Base-by-base conservation (phyloP, 805 yeast genomes). In the Candida dendrica region DNA sequence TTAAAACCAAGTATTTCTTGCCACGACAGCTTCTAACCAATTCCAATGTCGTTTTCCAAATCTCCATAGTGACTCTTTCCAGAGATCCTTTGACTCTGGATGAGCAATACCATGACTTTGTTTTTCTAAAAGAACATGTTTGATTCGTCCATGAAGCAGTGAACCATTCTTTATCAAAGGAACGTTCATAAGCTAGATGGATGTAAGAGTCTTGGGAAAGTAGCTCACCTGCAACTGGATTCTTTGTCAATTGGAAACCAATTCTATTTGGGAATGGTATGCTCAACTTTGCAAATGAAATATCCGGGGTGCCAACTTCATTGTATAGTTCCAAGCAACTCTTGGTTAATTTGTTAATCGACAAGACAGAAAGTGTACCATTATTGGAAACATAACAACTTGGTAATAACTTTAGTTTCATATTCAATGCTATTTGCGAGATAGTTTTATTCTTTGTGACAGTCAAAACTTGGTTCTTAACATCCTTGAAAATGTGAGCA, bases 81-180 rank as follows among this genome's bases (percentile, higher is more conserved):
- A 78, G 72, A n/a, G 61, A 53, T 3, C 53, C 49, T 34, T 53
- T 63, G 1, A 64, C 53, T 19, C 39, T 40, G 19, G 40, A 42
- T 64, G 63, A 57, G 55, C 71, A 67, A 50, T 69, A 72, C 90
- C 91, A 84, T 0, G 88, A 72, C 48, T 77, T 81, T 0, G 81
- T 73, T 37, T 69, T 71, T 15, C 80, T 74, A 11, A 77, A 69
- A 3, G 69, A 67, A 0, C 96, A 96, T 57, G 74, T 72, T 38
- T 90, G 91, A 54, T 91, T 96, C 0, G 93, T 72, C 95, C 97
- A 88, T 1, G 95, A 82, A 0, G 87, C 95, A 18, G 81, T 77
- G 36, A 88, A 71, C 96, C 96, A 91, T 42, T 77, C 78, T 46
- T 79, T 79, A 58, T 90, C 95, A 3, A 75, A 68, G 0, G 95